Conservation (phyloP, 768 basidiomycete genomes). For the Collybiopsis confluens region DNA sequence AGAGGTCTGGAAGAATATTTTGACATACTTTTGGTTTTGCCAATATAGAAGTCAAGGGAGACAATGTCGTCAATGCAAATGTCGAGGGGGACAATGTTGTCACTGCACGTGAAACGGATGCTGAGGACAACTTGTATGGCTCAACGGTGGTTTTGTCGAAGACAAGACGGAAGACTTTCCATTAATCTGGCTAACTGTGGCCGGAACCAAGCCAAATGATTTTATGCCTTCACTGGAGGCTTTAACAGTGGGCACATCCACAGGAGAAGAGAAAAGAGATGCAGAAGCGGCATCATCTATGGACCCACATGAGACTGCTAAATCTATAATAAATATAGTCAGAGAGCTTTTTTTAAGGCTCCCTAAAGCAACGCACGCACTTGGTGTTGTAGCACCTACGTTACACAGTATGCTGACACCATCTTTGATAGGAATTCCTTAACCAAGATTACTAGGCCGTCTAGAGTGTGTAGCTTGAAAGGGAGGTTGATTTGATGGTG, state of each 20-base stretch:
- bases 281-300: constrained; percentile 80
- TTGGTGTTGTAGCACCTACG: constrained; percentile 64
- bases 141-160: constrained; percentile 28
- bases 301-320: constrained; percentile 82
- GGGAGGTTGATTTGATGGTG: constrained; percentile 45
- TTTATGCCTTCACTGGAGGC: constrained; percentile 58
- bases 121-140: constrained; percentile 26
- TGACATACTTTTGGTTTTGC: constrained; percentile 40
- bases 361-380: constrained; percentile 34
- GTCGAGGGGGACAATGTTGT: no score
- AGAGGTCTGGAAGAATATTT: constrained; percentile 57
- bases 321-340: constrained; percentile 40
- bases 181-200: constrained; percentile 52
- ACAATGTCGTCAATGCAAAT: constrained; percentile 18
- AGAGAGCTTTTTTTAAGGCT: constrained; percentile 3
- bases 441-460: constrained; percentile 71
- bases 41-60: constrained; percentile 6
- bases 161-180: constrained; percentile 53
- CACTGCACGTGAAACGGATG: constrained; percentile 14
- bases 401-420: constrained; percentile 70
- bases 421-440: constrained; percentile 72
- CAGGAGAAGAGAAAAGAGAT: constrained; percentile 80
- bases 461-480: constrained; percentile 62
- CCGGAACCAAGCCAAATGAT: constrained; percentile 78
- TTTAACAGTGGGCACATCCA: constrained; percentile 59